phyloP scores from a whole-genome alignment of 208 protist species.

The Leishmania martiniquensis region DNA sequence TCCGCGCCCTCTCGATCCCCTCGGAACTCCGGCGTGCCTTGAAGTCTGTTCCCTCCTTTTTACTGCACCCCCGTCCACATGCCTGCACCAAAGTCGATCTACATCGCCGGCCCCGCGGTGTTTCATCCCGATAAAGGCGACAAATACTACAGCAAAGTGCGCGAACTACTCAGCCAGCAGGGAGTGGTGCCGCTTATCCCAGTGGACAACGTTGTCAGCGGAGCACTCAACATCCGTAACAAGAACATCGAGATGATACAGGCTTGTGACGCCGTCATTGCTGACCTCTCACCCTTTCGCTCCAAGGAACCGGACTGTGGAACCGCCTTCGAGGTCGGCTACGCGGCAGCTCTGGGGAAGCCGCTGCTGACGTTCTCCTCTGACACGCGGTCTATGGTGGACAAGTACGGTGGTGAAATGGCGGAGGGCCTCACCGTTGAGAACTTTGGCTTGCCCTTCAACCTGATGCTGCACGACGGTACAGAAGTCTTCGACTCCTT shows the following conservation, averaged over 20 bases:
- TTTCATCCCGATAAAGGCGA: conserved; percentile 68
- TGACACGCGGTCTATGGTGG: conserved; percentile 54
- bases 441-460: conserved; percentile 79
- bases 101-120: conserved; percentile 84
- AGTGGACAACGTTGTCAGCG: conserved; percentile 48
- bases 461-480: conserved; percentile 77
- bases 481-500: conserved; percentile 68
- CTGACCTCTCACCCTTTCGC: conserved; percentile 82
- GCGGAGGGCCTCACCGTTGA: conserved; percentile 53
- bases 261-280: conserved; percentile 77
- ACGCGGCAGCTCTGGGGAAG: conserved; percentile 73
- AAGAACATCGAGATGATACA: conserved; percentile 85
- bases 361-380: conserved; percentile 61
- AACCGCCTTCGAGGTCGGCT: conserved; percentile 87
- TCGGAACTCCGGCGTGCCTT: background rate
- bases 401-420: conserved; percentile 70
- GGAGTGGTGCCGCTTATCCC: conserved; percentile 64
- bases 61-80: background rate
- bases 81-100: conserved; percentile 51
- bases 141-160: conserved; percentile 60
- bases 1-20: background rate
- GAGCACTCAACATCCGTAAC: conserved; percentile 56
- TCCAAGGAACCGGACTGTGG: conserved; percentile 78
- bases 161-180: conserved; percentile 37
- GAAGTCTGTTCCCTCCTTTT: background rate